These are phyloP conservation scores for Pseudogymnoascus sp. DNA, from an alignment of 2,329 filamentous ascomycete genomes.

Conservation along the genomic window DNA sequence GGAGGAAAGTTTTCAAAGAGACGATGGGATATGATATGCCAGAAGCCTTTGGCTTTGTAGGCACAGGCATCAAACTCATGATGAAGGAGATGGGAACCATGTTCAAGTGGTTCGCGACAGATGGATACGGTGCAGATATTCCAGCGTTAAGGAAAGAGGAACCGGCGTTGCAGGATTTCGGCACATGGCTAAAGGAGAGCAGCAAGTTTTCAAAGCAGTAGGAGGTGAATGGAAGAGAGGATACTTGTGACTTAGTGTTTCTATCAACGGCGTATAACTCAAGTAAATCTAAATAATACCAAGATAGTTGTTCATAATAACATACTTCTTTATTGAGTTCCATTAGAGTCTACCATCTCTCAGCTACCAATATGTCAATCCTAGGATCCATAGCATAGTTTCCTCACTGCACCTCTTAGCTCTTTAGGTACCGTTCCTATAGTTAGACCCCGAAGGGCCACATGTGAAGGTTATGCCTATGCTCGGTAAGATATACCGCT, in stretches of 20 bases:
- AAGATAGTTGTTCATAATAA: no score
- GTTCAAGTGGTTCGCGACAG: constrained; percentile 33
- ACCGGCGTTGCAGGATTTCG: constrained; percentile 17
- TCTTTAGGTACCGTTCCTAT: no score
- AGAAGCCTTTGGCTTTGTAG: constrained; percentile 27
- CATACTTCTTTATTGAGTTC: no score
- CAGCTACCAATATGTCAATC: no score
- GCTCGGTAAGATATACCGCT: no score
- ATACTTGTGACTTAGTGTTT: no score
- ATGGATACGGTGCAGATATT: constrained; percentile 33
- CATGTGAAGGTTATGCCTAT: no score
- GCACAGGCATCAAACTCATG: constrained; percentile 24
- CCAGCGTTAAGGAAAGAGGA: constrained; percentile 16
- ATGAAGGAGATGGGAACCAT: constrained; percentile 31
- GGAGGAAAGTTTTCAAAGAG: constrained; percentile 28
- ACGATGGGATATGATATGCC: constrained; percentile 28
- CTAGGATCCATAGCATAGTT: no score
- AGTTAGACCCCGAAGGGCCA: no score
- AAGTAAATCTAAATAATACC: not conserved
- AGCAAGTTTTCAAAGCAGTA: constrained; percentile 14
- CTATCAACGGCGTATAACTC: not conserved
- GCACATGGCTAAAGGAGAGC: constrained; percentile 18
- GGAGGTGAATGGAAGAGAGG: not conserved
- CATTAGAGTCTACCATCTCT: no score
- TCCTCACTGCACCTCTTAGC: no score